phyloP scores from a whole-genome alignment of 2,329 filamentous ascomycete genomes.

The Bipolaris cookei region DNA sequence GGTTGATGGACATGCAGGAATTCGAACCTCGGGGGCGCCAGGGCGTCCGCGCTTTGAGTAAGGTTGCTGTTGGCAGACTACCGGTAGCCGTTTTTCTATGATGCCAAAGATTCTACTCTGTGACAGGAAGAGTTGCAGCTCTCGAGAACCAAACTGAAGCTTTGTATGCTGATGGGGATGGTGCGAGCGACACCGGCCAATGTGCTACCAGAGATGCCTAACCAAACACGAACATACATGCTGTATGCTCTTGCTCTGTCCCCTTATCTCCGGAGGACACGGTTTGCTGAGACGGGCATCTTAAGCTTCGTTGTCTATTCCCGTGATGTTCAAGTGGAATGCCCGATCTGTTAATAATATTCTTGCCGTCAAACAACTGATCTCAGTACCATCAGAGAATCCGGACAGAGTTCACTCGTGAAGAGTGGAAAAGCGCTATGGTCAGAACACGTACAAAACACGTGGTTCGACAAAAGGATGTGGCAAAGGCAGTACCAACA shows the following conservation, averaged over 20 bases:
- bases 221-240: background rate
- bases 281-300: background rate
- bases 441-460: constrained; percentile 2
- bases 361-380: background rate
- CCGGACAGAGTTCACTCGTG: background rate
- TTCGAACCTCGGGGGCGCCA: constrained; percentile 27
- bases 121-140: constrained; percentile 26
- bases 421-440: constrained; percentile 2
- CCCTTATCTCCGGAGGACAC: background rate
- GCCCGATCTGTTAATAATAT: background rate
- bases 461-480: background rate
- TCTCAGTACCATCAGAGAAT: background rate
- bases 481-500: background rate
- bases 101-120: constrained; percentile 36
- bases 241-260: background rate
- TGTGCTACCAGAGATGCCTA: background rate
- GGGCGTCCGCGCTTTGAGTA: constrained; percentile 31
- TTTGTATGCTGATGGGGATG: constrained; percentile 22
- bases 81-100: constrained; percentile 19
- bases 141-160: constrained; percentile 35
- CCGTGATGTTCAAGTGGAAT: background rate
- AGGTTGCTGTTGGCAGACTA: constrained; percentile 20
- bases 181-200: background rate
- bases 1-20: constrained; percentile 27
- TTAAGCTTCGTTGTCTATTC: constrained; percentile 8